A percentile compares a stretch with the other conserved stretches of the same genome.
These are phyloP conservation scores for Xylaria polymorpha DNA, from an alignment of 2,329 filamentous ascomycete species.

Conservation along the genomic window DNA sequence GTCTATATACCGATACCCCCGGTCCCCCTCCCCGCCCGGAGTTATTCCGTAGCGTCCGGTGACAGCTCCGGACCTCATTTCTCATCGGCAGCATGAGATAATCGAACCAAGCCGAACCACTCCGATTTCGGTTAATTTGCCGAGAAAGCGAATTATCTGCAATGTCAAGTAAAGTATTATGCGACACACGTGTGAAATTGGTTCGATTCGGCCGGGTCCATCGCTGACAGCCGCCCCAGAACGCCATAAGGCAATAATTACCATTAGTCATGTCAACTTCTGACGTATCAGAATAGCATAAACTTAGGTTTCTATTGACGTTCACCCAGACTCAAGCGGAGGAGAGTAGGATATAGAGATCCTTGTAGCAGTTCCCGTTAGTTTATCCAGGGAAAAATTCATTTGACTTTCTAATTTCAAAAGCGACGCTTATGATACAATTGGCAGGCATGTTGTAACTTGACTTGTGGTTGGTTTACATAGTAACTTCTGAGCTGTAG, in stretches of 20 bases:
- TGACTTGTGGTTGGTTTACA: neutral
- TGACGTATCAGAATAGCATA: neutral
- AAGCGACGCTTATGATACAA: neutral
- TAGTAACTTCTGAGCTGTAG: neutral
- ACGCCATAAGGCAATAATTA: conserved; percentile 1
- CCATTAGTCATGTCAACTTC: neutral
- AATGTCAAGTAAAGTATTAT: neutral
- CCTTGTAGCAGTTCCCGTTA: neutral
- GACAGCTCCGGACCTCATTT: no score
- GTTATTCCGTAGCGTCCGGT: no score
- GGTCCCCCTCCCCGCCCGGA: no score
- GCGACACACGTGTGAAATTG: neutral
- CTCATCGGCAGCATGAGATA: neutral
- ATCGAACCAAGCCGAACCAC: neutral
- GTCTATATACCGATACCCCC: no score
- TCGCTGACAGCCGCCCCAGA: neutral
- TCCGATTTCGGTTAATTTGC: neutral
- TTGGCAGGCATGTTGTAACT: neutral
- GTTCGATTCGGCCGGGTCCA: neutral
- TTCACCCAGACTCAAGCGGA: neutral
- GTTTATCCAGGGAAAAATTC: neutral
- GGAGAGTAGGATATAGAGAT: neutral
- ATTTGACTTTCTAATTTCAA: neutral
- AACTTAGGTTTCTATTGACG: neutral
- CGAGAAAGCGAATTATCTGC: neutral